A percentile compares a stretch with the other conserved stretches of the same genome.
Evolutionary conservation across 805 yeast genomes (phyloP).

Genomic region (Spathaspora sp.): DNA sequence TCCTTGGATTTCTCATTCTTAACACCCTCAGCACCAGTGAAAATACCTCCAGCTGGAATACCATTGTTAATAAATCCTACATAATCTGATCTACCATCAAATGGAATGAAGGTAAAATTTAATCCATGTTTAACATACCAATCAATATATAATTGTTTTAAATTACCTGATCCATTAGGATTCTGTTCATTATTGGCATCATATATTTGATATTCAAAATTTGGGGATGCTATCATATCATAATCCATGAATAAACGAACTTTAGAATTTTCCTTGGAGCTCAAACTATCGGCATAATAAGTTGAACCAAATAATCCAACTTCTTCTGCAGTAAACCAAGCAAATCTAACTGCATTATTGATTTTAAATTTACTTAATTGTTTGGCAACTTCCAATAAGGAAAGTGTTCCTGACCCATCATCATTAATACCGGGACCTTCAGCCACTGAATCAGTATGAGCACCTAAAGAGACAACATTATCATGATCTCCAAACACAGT

Average conservation of each 20-base stretch:
- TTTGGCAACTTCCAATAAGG: slow-evolving; percentile 81
- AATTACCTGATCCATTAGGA: slow-evolving; percentile 87
- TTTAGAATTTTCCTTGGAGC: slow-evolving; percentile 70
- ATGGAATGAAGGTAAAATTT: slow-evolving; percentile 80
- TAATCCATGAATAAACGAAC: slow-evolving; percentile 92
- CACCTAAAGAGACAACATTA: slow-evolving; percentile 86
- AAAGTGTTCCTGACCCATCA: slow-evolving; percentile 89
- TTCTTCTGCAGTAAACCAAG: slow-evolving; percentile 98
- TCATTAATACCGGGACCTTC: slow-evolving; percentile 96
- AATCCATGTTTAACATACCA: slow-evolving; percentile 65
- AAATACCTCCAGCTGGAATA: slow-evolving; percentile 94
- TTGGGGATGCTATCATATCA: slow-evolving; percentile 98
- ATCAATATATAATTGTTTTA: slow-evolving; percentile 66
- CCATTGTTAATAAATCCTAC: slow-evolving; percentile 87
- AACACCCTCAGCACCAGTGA: slow-evolving; percentile 88
- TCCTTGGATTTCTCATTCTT: slow-evolving; percentile 58
- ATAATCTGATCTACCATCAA: slow-evolving; percentile 95
- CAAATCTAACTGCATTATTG: slow-evolving; percentile 87
- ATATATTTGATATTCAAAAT: slow-evolving; percentile 84
- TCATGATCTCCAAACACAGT: slow-evolving; percentile 79
- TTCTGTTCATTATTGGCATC: slow-evolving; percentile 74
- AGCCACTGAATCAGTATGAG: slow-evolving; percentile 87
- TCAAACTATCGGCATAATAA: slow-evolving; percentile 64
- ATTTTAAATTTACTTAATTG: slow-evolving; percentile 72
- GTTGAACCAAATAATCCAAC: slow-evolving; percentile 91